Evolutionary conservation across 208 protist species (phyloP).

Genomic region (Entamoeba invadens): DNA sequence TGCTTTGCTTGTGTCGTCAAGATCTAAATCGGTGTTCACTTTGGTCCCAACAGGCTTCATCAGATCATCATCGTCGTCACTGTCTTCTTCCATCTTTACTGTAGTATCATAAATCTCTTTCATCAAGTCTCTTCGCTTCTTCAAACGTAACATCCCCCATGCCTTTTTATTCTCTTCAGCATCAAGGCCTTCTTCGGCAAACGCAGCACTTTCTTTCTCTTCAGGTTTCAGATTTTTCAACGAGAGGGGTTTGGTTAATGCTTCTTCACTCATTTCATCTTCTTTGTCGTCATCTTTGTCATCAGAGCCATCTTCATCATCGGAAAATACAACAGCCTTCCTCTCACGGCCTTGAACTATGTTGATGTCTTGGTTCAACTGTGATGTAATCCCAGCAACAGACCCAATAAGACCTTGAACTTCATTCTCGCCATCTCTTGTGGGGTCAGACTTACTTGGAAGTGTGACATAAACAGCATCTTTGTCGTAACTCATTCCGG

Average conservation of each 20-base stretch:
- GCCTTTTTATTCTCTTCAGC: neutral
- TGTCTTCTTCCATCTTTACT: constrained; percentile 22
- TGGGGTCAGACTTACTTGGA: constrained; percentile 12
- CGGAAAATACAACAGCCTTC: constrained; percentile 12
- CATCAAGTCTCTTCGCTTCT: neutral
- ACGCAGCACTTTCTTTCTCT: neutral
- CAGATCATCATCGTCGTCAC: constrained; percentile 46
- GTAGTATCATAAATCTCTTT: constrained; percentile 15
- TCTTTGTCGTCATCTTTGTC: constrained; percentile 34
- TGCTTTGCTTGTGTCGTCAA: constrained; percentile 14
- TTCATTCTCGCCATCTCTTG: neutral
- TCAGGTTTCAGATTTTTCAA: constrained; percentile 8
- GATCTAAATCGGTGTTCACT: constrained; percentile 14
- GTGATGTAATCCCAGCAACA: constrained; percentile 41
- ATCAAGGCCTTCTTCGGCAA: neutral
- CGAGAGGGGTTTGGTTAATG: neutral
- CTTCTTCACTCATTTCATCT: constrained; percentile 9
- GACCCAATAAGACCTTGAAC: neutral
- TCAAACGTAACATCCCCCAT: neutral
- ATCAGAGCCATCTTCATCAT: constrained; percentile 60
- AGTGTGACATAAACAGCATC: constrained; percentile 84
- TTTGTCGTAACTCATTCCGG: constrained; percentile 86
- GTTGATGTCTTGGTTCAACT: constrained; percentile 31
- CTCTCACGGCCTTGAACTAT: constrained; percentile 40
- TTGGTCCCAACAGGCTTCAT: constrained; percentile 22